phyloP scores from a whole-genome alignment of 345 rosid species.

The Toxicodendron radicans region DNA sequence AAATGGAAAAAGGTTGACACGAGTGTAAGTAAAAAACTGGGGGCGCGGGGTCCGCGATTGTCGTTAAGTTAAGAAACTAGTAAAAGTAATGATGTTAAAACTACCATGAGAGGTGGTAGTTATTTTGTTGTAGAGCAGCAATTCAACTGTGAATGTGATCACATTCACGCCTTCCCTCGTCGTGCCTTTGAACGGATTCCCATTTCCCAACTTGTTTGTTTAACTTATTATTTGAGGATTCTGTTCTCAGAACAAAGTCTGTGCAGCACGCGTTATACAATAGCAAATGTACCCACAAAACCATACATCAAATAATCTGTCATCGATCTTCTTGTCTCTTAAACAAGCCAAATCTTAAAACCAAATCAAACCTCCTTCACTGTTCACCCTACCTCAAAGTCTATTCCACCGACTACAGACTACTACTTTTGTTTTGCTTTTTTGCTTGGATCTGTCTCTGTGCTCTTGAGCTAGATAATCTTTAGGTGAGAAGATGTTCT shows the following conservation, averaged over 20 bases:
- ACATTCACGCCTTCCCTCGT: slow-evolving; percentile 15
- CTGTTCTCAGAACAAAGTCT: background rate
- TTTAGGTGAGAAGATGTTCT: slow-evolving; percentile 14
- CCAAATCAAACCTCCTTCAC: slow-evolving; percentile 5
- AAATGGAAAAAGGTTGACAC: too few relatives aligned
- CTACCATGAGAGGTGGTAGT: slow-evolving; percentile 22
- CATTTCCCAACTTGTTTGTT: background rate
- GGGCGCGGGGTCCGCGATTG: too few relatives aligned
- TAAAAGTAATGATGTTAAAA: background rate
- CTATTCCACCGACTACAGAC: slow-evolving; percentile 49
- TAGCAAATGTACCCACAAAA: slow-evolving; percentile 17
- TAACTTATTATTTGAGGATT: background rate
- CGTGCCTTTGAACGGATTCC: background rate
- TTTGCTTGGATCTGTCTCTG: slow-evolving; percentile 27
- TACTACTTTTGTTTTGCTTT: background rate
- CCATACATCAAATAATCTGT: slow-evolving; percentile 14
- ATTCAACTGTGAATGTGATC: background rate
- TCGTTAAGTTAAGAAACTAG: background rate
- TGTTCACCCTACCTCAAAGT: slow-evolving; percentile 23
- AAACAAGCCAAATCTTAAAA: slow-evolving; percentile 7
- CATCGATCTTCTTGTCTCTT: slow-evolving; percentile 27
- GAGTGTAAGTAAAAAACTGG: too few relatives aligned
- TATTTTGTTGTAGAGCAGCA: background rate
- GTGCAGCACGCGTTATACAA: slow-evolving; percentile 24
- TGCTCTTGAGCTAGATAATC: slow-evolving; percentile 21